Conservation (phyloP, 1,139 yeast genomes). For the Wickerhamomyces sp. region DNA sequence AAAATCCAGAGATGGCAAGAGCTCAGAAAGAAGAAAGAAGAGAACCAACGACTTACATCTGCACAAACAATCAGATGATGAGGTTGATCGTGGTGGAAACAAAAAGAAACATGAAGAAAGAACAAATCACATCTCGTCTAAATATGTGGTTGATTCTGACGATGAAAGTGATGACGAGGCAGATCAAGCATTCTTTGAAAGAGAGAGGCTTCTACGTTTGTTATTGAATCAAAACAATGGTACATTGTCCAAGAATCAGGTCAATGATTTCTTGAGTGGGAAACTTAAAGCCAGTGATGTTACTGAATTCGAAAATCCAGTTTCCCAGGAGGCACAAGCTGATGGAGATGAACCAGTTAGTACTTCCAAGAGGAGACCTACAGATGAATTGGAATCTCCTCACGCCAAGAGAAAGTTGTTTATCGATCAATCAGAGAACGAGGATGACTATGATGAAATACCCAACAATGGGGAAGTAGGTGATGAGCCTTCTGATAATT, state of each 20-base stretch:
- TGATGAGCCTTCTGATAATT: no score
- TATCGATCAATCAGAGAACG: background rate
- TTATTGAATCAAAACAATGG: constrained; percentile 28
- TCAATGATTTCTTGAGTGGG: constrained; percentile 19
- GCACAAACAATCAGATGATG: constrained; percentile 17
- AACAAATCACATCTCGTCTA: constrained; percentile 28
- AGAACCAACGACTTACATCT: constrained; percentile 6
- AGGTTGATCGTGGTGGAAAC: constrained; percentile 1
- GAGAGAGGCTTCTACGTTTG: constrained; percentile 51
- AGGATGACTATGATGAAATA: background rate
- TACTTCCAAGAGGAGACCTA: constrained; percentile 14
- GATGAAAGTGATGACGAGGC: constrained; percentile 62
- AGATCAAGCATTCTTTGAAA: constrained; percentile 48
- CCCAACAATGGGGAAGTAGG: background rate
- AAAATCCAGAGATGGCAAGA: constrained; percentile 3
- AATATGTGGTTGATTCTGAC: constrained; percentile 57
- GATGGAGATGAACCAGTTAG: background rate
- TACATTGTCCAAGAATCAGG: constrained; percentile 26
- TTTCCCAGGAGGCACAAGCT: background rate
- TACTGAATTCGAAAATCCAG: no score
- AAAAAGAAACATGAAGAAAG: constrained; percentile 1
- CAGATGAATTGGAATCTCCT: constrained; percentile 16
- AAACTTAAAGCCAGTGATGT: constrained; percentile 1
- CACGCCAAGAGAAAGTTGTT: constrained; percentile 8
- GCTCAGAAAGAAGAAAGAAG: constrained; percentile 3